Base-by-base conservation (phyloP, 768 basidiomycete species). In the Rhizopogon rudus region DNA sequence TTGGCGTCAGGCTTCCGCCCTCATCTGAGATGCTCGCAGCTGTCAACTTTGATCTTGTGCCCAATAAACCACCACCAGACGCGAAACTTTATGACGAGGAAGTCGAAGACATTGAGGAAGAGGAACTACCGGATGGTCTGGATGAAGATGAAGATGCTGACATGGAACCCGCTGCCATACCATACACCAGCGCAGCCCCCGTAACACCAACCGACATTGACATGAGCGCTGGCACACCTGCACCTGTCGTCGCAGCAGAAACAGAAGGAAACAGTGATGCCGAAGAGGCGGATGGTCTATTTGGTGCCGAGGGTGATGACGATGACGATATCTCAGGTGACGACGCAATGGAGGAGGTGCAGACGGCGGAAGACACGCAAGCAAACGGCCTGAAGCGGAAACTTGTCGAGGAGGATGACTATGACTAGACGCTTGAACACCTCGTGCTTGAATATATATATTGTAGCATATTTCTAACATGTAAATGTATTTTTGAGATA, bases 381-480 rank as follows among this genome's bases (percentile, higher is more conserved):
- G 71, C 77, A 10, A 86, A 85, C 56, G 89, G 87, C 22, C 74
- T 83, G 49, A 91, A 89, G 66, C 78, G 91, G 40, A 91, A 91
- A 68, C 71, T 92, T 46, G 85, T 91, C 2, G 91, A 93, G 65
- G 91, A 91, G 62, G 90, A 93, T 59, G 91, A 93, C 63, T 93
- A 93, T 59, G 90, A 92, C 66, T 89, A 73, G 67, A 44, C 42
- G 31, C 12, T 20, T 31, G 41, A 29, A 41, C 20, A 40, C 39
- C 41, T 37, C 43, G 28, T 52, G 31, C 42, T 41, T 29, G 40
- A 40, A 2, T 31, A 56, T 58, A 40, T 64, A 57, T 52, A 57
- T 52, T 40, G 51, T 65, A 61, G 16, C 31, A 53, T 44, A 31
- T 35, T 64, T 33, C 54, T 72, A 70, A 67, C 65, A 58, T 61